A percentile compares a stretch with the other conserved stretches of the same genome.
Evolutionary conservation across 164 flowering plant species (phyloP).

Genomic region (Brasenia schreberi): DNA sequence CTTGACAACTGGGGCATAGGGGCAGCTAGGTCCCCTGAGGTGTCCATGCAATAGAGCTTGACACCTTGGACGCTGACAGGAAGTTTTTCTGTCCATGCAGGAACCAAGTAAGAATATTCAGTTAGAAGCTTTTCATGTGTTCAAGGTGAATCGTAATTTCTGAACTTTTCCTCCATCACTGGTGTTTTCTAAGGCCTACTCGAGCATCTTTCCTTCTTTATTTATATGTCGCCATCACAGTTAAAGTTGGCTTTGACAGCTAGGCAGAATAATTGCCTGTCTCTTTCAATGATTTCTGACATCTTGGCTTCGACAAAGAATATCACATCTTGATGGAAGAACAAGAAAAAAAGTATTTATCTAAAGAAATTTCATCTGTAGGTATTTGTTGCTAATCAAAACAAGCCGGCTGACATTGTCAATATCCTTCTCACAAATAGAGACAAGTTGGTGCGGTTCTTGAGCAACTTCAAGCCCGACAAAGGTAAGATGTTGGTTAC

Average conservation of each 20-base stretch:
- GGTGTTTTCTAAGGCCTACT: too few relatives aligned
- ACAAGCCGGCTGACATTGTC: slow-evolving; percentile 80
- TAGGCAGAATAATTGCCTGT: too few relatives aligned
- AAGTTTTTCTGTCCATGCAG: slow-evolving; percentile 20
- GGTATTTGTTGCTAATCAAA: slow-evolving; percentile 89
- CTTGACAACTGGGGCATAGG: too few relatives aligned
- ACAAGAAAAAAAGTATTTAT: too few relatives aligned
- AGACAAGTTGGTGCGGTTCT: slow-evolving; percentile 80
- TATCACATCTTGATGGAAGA: neutral
- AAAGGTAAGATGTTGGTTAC: slow-evolving; percentile 52
- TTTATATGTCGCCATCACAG: too few relatives aligned
- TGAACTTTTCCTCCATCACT: too few relatives aligned
- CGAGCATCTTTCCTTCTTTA: too few relatives aligned
- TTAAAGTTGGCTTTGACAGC: too few relatives aligned
- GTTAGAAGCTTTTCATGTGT: slow-evolving; percentile 90
- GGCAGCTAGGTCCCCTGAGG: too few relatives aligned
- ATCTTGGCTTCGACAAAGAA: neutral
- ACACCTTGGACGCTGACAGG: neutral
- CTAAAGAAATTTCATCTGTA: slow-evolving; percentile 12
- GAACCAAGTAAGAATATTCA: slow-evolving; percentile 85
- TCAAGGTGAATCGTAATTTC: slow-evolving; percentile 43
- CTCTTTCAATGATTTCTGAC: too few relatives aligned
- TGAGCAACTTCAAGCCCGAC: slow-evolving; percentile 70
- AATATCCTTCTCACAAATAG: slow-evolving; percentile 69
- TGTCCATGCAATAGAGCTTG: too few relatives aligned